phyloP scores from a whole-genome alignment of 805 yeast species.

The Saturnispora mendoncae region DNA sequence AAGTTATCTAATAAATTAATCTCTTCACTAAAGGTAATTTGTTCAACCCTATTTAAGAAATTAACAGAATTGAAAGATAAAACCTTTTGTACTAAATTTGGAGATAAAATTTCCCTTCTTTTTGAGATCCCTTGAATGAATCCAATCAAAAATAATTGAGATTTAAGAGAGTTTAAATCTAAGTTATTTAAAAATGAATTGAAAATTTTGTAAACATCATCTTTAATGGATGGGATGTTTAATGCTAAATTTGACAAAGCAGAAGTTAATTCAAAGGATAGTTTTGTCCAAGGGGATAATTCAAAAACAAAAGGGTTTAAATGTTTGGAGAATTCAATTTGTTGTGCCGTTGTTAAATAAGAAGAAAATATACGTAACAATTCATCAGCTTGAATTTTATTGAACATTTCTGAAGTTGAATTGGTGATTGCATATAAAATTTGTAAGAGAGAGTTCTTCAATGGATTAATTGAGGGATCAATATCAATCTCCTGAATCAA shows the following conservation, averaged over 20 bases:
- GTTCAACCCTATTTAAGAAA: conserved; percentile 22
- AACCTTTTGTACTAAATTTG: conserved; percentile 16
- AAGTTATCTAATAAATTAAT: conserved; percentile 22
- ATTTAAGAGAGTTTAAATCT: conserved; percentile 6
- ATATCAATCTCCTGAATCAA: conserved; percentile 1
- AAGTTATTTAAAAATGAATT: background rate
- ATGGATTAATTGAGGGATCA: background rate
- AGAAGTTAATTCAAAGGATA: conserved; percentile 29
- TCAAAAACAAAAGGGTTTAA: conserved; percentile 21
- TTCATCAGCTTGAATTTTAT: conserved; percentile 32
- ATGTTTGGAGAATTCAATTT: conserved; percentile 33
- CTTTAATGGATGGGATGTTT: conserved; percentile 15
- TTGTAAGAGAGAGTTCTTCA: conserved; percentile 34
- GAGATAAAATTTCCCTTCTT: conserved; percentile 18
- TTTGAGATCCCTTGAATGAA: conserved; percentile 24
- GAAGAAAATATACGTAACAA: conserved; percentile 37
- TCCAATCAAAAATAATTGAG: conserved; percentile 25
- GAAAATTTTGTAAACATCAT: conserved; percentile 10
- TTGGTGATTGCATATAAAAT: conserved; percentile 48
- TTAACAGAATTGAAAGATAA: conserved; percentile 23
- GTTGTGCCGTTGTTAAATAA: conserved; percentile 39
- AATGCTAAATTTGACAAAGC: conserved; percentile 26
- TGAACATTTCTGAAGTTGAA: conserved; percentile 31
- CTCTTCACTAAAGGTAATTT: conserved; percentile 16
- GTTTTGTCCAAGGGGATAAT: conserved; percentile 35